phyloP scores from a whole-genome alignment of 495 filamentous ascomycete species.

The Daldinia concentrica region DNA sequence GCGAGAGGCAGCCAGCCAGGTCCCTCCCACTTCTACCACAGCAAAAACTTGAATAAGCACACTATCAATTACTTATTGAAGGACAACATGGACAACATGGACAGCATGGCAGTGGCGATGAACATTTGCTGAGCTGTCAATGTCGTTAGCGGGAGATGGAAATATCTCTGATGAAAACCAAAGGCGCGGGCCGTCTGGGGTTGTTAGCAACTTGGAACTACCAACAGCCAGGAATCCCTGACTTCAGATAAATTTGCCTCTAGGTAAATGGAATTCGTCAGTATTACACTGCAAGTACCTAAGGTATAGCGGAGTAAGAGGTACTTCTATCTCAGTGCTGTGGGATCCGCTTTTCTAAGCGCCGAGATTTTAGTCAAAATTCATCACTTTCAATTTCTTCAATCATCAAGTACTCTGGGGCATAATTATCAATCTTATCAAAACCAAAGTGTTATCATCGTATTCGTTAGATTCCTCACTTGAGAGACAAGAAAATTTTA shows the following conservation, averaged over 20 bases:
- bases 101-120: constrained; percentile 42
- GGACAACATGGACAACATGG: constrained; percentile 40
- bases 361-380: constrained; percentile 13
- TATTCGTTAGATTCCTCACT: constrained; percentile 10
- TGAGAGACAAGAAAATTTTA: constrained; percentile 5
- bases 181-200: constrained; percentile 40
- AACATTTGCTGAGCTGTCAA: constrained; percentile 1
- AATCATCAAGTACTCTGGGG: neutral
- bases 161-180: constrained; percentile 16
- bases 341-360: constrained; percentile 31
- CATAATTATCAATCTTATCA: neutral
- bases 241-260: constrained; percentile 20
- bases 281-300: neutral
- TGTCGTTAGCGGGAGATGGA: neutral
- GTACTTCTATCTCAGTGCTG: constrained; percentile 3
- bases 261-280: constrained; percentile 16
- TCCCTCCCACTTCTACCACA: constrained; percentile 9
- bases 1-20: constrained; percentile 36
- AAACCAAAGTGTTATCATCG: constrained; percentile 2
- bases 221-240: constrained; percentile 40
- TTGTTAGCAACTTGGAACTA: constrained; percentile 20
- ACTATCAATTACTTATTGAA: constrained; percentile 17
- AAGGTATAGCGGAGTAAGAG: constrained; percentile 1
- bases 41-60: constrained; percentile 3
- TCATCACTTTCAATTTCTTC: constrained; percentile 13